Conservation (phyloP, 2,329 filamentous ascomycete species). For the Hypoxylon sp. region DNA sequence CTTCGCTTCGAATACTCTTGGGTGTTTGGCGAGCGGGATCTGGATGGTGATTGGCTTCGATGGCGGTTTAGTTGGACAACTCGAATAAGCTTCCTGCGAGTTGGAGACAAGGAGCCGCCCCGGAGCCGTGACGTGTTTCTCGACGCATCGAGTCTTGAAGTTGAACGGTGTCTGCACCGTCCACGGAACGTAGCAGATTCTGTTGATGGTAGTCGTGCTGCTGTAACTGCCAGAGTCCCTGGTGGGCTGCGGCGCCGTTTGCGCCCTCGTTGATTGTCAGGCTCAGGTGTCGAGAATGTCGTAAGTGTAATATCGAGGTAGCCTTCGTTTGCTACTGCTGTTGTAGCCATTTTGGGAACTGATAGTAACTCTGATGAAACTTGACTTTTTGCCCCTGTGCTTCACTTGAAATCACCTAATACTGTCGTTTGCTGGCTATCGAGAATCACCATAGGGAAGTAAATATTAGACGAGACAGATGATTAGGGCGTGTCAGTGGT, state of each 20-base stretch:
- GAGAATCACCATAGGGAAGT: slow-evolving; percentile 10
- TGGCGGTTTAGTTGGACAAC: slow-evolving; percentile 59
- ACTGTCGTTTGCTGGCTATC: slow-evolving; percentile 15
- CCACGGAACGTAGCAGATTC: slow-evolving; percentile 60
- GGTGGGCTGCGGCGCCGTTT: slow-evolving; percentile 56
- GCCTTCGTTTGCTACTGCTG: slow-evolving; percentile 44
- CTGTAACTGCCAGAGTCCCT: slow-evolving; percentile 45
- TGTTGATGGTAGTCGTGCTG: slow-evolving; percentile 53
- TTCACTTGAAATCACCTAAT: slow-evolving; percentile 13
- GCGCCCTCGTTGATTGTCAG: slow-evolving; percentile 56
- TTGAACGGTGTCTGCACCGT: slow-evolving; percentile 59
- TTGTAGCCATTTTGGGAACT: slow-evolving; percentile 45
- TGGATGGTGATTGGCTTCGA: slow-evolving; percentile 61
- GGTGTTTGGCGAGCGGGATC: slow-evolving; percentile 53
- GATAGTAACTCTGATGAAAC: neutral
- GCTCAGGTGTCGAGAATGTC: slow-evolving; percentile 52
- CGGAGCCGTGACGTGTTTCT: slow-evolving; percentile 49
- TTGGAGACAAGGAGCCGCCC: slow-evolving; percentile 57
- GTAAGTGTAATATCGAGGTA: slow-evolving; percentile 48
- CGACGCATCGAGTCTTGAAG: slow-evolving; percentile 53
- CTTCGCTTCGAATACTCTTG: slow-evolving; percentile 51
- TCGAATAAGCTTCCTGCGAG: slow-evolving; percentile 59
- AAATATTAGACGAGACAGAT: slow-evolving; percentile 20
- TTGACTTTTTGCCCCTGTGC: slow-evolving; percentile 3
- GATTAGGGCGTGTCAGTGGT: slow-evolving; percentile 12